These are phyloP conservation scores for Hyaloperonospora arabidopsidis DNA, from an alignment of 352 stramenopile genomes.

Conservation along the genomic window DNA sequence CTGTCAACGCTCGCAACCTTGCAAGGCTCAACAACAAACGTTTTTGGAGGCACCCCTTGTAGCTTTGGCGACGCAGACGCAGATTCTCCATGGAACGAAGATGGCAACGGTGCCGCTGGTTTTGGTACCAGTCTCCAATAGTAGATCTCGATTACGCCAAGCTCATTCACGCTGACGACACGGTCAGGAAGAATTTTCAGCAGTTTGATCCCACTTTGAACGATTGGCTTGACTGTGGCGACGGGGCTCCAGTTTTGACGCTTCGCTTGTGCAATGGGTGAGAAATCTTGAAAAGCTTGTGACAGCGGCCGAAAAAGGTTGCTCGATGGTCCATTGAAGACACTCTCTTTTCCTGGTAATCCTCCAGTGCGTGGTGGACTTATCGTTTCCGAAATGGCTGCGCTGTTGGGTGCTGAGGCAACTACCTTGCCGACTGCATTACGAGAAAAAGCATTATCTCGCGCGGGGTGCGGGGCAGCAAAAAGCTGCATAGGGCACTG, in stretches of 20 bases:
- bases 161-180: conserved; percentile 72
- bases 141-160: conserved; percentile 81
- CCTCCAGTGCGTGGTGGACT: conserved; percentile 11
- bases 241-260: conserved; percentile 51
- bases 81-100: conserved; percentile 6
- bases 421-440: conserved; percentile 19
- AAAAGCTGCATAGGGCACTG: conserved; percentile 97
- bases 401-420: conserved; percentile 4
- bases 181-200: conserved; percentile 72
- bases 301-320: conserved; percentile 48
- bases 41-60: conserved; percentile 8
- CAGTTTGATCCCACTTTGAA: conserved; percentile 42
- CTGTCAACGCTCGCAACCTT: conserved; percentile 8
- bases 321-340: conserved; percentile 7
- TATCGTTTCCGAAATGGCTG: conserved; percentile 11
- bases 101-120: conserved; percentile 15
- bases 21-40: conserved; percentile 12
- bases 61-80: conserved; percentile 14
- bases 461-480: conserved; percentile 55
- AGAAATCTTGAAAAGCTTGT: conserved; percentile 55
- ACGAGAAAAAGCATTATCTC: conserved; percentile 31
- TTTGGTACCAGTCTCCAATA: conserved; percentile 76
- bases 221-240: conserved; percentile 55
- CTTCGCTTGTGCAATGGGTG: conserved; percentile 43
- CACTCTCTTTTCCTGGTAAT: conserved; percentile 7